Percentiles rank a stretch among this genome's conserved stretches.
phyloP scores from a whole-genome alignment of 495 filamentous ascomycete genomes.

The Staphylotrichum longicolle region DNA sequence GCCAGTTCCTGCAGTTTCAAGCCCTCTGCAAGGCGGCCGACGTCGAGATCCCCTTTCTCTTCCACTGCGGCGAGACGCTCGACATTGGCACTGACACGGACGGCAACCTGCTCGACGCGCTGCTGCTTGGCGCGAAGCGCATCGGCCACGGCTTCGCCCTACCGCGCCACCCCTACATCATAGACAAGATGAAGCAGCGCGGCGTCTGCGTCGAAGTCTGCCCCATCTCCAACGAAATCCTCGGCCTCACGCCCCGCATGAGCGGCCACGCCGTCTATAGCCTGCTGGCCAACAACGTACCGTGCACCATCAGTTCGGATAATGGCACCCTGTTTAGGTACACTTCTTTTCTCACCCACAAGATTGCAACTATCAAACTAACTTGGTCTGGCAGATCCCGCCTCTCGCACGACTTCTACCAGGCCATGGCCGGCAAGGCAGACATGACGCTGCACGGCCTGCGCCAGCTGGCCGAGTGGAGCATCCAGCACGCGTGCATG shows the following conservation, averaged over 20 bases:
- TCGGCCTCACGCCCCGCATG: slow-evolving; percentile 49
- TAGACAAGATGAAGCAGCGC: slow-evolving; percentile 76
- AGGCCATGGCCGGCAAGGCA: slow-evolving; percentile 51
- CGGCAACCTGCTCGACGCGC: slow-evolving; percentile 83
- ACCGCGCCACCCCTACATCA: slow-evolving; percentile 79
- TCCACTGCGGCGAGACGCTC: slow-evolving; percentile 89
- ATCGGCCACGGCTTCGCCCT: slow-evolving; percentile 93
- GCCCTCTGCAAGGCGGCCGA: slow-evolving; percentile 63
- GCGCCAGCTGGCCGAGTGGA: slow-evolving; percentile 55
- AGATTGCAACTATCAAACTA: too few species aligned
- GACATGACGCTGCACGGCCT: slow-evolving; percentile 53
- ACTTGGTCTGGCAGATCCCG: slow-evolving; percentile 42
- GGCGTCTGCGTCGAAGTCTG: slow-evolving; percentile 85
- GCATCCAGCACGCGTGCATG: slow-evolving; percentile 53
- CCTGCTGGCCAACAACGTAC: slow-evolving; percentile 51
- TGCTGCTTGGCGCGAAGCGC: slow-evolving; percentile 76
- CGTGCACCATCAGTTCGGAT: slow-evolving; percentile 54
- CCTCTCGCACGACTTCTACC: slow-evolving; percentile 57
- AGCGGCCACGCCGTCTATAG: slow-evolving; percentile 50
- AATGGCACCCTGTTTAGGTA: slow-evolving; percentile 56
- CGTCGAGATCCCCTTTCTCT: slow-evolving; percentile 88
- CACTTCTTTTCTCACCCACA: not conserved
- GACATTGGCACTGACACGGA: slow-evolving; percentile 75
- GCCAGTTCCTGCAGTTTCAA: slow-evolving; percentile 80
- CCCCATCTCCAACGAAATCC: slow-evolving; percentile 84